Base-by-base conservation (phyloP, 805 yeast genomes). In the Hanseniaspora guilliermondii region DNA sequence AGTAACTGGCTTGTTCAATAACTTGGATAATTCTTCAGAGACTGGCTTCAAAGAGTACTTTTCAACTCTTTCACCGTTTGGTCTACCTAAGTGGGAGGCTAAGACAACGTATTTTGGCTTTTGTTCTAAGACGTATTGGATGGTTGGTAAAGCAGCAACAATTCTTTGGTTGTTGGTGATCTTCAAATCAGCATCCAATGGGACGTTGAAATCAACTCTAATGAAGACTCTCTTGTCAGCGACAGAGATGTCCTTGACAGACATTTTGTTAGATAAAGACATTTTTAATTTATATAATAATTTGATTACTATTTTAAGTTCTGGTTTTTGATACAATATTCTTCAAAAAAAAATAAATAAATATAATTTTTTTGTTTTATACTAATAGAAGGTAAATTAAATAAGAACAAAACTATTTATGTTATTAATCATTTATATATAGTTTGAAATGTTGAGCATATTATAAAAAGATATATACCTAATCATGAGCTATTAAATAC, bases 151-250 rank as follows among this genome's bases (percentile, higher is more conserved):
- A 63, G 99, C 98, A 70, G 98, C 99, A 66, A 89, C 97, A 68
- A 93, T 93, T 77, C 99, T 85, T 77, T 93, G 97, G 79, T 93
- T 94, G 82, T 94, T 93, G 76, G 99, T 94, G 78, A 93, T 93
- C 70, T 83, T 89, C 67, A 79, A 80, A 64, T 97, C 97, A 39
- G 47, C 57, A 69, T 93, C 97, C 65, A 93, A 82, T 70, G 95
- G 95, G 61, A 85, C 95, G 75, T 85, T 85, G 80, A 85, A 85
- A 73, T 91, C 97, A 60, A 94, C 98, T 76, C 99, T 86, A 79
- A 93, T 91, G 76, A 93, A 89, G 72, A 93, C 99, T 71, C 97
- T 82, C 80, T 93, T 89, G 72, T 79, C 89, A 65, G 83, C 70
- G 71, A 87, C 82, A 70, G 81, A 80, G 64, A 93, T 76, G 73